Evolutionary conservation across 73 alveolate species (phyloP), one percentile per base, ranked within the genome.

Genomic region (Urostyla sp.): DNA sequence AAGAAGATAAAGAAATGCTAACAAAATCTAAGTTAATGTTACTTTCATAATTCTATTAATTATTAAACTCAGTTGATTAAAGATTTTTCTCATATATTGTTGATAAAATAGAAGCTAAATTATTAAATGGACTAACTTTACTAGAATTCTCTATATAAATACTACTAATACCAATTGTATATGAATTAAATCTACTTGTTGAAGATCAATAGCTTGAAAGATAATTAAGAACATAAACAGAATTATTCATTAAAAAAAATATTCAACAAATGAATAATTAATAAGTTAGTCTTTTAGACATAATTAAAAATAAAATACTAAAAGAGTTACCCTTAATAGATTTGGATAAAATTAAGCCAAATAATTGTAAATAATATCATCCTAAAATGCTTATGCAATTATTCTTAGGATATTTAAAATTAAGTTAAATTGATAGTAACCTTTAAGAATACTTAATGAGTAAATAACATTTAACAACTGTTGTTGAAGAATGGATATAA

Each of bases 401-500:
- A 53, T 54, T 61, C 53, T 24, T 75, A 8, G 87, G 87, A 20
- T 56, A 50, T 21, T 43, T 75, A 1, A 75, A 75, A 46, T 23
- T 75, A 18, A 21, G 67, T 15, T 2, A 1, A 21, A 0, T 75
- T n/a, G 87, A 75, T 44, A 40, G 24, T 7, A 44, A 55, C 23
- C 24, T 75, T 21, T 20, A 40, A 23, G 38, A 24, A 24, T 69
- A 69, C 55, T 30, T 69, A 40, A 21, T 69, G 18, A 10, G 3
- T 16, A 21, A 23, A 46, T 23, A 38, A 40, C 48, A n/a, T 30
- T 44, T 77, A 11, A 6, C 55, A 18, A 18, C 76, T 26, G 72
- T 56, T 15, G 75, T 80, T 18, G 90, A 80, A 37, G 69, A 44
- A 20, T 87, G 89, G 85, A 67, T 80, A 43, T 36, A 66, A 0